A percentile compares a stretch with the other conserved stretches of the same genome.
phyloP scores from a whole-genome alignment of 176 grass and related monocot genomes.

The Aegilops tauschii region DNA sequence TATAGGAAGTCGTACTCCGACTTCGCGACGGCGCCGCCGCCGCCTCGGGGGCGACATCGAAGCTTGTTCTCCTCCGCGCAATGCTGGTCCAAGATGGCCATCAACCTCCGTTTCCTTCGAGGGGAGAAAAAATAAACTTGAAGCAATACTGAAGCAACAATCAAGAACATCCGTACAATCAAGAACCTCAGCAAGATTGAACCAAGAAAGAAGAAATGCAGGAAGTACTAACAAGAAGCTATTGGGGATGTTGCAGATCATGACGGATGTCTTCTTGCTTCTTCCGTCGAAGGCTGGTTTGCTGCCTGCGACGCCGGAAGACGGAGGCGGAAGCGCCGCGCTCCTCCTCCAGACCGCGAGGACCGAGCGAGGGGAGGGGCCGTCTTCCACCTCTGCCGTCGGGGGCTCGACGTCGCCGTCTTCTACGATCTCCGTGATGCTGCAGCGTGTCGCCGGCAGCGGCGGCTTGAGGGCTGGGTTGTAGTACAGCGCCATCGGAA shows the following conservation, averaged over 20 bases:
- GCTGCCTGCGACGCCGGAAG: not conserved
- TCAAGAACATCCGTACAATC: too few species aligned
- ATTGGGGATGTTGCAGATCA: conserved; percentile 54
- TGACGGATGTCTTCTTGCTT: conserved; percentile 28
- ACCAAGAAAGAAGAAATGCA: not conserved
- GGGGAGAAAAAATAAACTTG: not conserved
- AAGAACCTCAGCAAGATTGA: too few species aligned
- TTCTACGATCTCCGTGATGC: not conserved
- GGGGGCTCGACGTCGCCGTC: not conserved
- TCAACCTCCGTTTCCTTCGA: conserved; percentile 26
- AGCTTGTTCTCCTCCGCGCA: conserved; percentile 33
- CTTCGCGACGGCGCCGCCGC: not conserved
- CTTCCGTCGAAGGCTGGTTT: not conserved
- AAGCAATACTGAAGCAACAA: not conserved
- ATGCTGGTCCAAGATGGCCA: conserved; percentile 27
- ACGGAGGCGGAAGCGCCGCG: not conserved
- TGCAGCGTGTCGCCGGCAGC: not conserved
- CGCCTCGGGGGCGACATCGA: too few species aligned
- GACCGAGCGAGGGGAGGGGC: not conserved
- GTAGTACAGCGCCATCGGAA: not conserved
- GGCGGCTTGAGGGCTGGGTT: not conserved
- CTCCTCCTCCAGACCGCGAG: not conserved
- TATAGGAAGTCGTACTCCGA: conserved; percentile 70
- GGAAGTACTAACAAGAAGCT: conserved; percentile 30
- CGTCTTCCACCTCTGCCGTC: not conserved